Evolutionary conservation across 2,329 filamentous ascomycete species (phyloP).

Genomic region (Epicoccum nigrum): DNA sequence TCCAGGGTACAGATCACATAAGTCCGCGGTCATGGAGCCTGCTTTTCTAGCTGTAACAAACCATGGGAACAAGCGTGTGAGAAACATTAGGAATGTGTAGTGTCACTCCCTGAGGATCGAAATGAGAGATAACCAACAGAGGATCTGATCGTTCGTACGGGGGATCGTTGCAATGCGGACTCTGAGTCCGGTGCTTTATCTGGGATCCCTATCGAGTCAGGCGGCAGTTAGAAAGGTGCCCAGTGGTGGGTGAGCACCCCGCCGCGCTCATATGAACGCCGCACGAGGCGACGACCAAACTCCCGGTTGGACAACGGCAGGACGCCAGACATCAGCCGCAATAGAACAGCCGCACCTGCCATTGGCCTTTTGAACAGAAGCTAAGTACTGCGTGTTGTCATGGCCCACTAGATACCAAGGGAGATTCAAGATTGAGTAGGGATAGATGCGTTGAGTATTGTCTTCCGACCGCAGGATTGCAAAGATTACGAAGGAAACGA

Average conservation of each 20-base stretch:
- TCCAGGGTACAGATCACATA: neutral
- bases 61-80: slow-evolving; percentile 1
- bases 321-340: neutral
- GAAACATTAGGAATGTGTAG: neutral
- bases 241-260: slow-evolving; percentile 10
- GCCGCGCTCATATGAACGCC: slow-evolving; percentile 15
- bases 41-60: neutral
- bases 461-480: too few relatives aligned
- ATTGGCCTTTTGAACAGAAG: neutral
- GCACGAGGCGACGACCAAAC: slow-evolving; percentile 21
- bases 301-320: slow-evolving; percentile 1
- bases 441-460: too few relatives aligned
- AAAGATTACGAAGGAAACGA: too few relatives aligned
- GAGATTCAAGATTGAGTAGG: too few relatives aligned
- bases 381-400: too few relatives aligned
- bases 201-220: neutral
- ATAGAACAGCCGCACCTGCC: neutral
- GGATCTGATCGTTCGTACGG: neutral
- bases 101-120: neutral
- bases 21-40: neutral
- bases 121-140: too few relatives aligned
- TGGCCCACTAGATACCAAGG: too few relatives aligned
- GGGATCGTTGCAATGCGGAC: too few relatives aligned
- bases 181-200: neutral
- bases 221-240: slow-evolving; percentile 24